Percentiles rank a stretch among this genome's conserved stretches.
Evolutionary conservation across 2,329 filamentous ascomycete genomes (phyloP).

Genomic region (Pseudocercospora musae): DNA sequence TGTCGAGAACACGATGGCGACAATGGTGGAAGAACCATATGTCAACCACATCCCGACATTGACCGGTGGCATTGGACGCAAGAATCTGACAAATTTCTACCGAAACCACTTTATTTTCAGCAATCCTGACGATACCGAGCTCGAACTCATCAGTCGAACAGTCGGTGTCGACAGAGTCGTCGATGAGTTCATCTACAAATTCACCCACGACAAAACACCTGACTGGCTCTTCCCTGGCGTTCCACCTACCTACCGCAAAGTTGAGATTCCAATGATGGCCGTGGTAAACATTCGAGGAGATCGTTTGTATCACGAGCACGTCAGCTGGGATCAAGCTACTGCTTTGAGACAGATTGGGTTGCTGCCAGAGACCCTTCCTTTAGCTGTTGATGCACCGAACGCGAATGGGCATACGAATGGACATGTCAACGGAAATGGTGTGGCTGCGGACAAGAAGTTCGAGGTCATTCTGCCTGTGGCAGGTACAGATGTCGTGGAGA

Average conservation of each 20-base stretch:
- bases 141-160: constrained; percentile 69
- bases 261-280: constrained; percentile 62
- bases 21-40: constrained; percentile 76
- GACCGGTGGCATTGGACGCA: constrained; percentile 65
- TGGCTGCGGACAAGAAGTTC: constrained; percentile 41
- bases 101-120: constrained; percentile 70
- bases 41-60: constrained; percentile 73
- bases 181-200: constrained; percentile 65
- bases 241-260: constrained; percentile 52
- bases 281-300: constrained; percentile 68
- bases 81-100: constrained; percentile 64
- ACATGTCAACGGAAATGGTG: constrained; percentile 13
- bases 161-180: constrained; percentile 69
- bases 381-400: constrained; percentile 46
- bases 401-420: constrained; percentile 4
- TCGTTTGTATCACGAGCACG: constrained; percentile 67
- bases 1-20: constrained; percentile 72
- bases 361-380: constrained; percentile 62
- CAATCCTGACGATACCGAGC: constrained; percentile 63
- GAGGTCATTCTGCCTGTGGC: constrained; percentile 62
- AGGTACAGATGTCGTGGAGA: constrained; percentile 53
- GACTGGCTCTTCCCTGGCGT: constrained; percentile 65
- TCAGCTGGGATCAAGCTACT: constrained; percentile 66
- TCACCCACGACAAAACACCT: constrained; percentile 61
- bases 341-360: constrained; percentile 60